Base-by-base conservation (phyloP, 2,329 filamentous ascomycete genomes). In the Alternaria gaisen region DNA sequence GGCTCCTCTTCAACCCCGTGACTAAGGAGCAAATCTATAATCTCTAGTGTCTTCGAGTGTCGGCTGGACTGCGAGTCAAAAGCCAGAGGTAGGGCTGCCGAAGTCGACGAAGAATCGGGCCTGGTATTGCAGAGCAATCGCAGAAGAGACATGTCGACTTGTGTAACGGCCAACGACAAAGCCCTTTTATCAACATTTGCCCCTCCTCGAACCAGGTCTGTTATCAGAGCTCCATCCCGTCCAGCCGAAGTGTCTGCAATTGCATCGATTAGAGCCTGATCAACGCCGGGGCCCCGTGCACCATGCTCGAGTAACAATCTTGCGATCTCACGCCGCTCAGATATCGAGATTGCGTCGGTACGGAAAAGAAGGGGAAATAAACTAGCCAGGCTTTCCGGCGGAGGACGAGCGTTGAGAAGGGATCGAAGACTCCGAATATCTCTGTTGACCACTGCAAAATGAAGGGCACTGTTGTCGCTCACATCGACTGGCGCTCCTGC, bases 11-110 rank as follows among this genome's bases (percentile, higher is more conserved):
- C 72, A 9, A 71, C 46, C 4, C 70, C 71, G 32, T 71, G 56
- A 3, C 58, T 60, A 3, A 77, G 52, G 18, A 78, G 63, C 41
- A 72, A 41, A 16, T 77, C 68, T n/a, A 77, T 64, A 22, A 78
- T 66, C 9, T 66, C 56, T 16, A 70, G 14, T 34, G 73, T 73
- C 22, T 56, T 55, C 4, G 65, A 47, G n/a, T 71, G 69, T 52
- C 70, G 71, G 16, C 47, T 56, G 8, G 72, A 68, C 20, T 69
- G 58, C 18, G 70, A 46, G 28, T 67, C 65, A 36, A 78, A 77
- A 0, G 72, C 64, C n/a, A 74, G 56, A 16, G 73, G 70, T n/a
- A 78, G 63, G 5, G 72, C 70, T 41, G 67, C 52, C 2, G 73
- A 75, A 14, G 70, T 72, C 3, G 66, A 65, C 8, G 53, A 56